Percentiles rank a stretch among this genome's conserved stretches.
phyloP scores from a whole-genome alignment of 176 grass and related monocot species.

The Alloteropsis semialata region DNA sequence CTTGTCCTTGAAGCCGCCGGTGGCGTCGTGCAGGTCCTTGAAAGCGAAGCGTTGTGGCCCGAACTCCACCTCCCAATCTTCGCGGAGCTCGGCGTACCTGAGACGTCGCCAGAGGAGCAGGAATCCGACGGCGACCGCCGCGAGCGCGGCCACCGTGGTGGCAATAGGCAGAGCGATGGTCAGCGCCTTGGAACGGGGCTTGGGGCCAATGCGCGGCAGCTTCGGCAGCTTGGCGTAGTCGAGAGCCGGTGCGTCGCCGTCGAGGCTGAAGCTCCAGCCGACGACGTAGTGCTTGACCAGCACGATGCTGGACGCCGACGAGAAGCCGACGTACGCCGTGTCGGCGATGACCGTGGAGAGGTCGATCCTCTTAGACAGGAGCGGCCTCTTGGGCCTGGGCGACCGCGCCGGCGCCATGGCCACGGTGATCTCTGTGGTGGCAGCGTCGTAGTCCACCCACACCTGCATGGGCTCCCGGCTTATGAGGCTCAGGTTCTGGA shows the following conservation, averaged over 20 bases:
- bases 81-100: slow-evolving; percentile 43
- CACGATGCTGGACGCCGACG: slow-evolving; percentile 51
- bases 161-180: slow-evolving; percentile 20
- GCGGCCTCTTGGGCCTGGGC: slow-evolving; percentile 13
- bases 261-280: slow-evolving; percentile 45
- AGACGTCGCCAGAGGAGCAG: slow-evolving; percentile 8
- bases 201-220: slow-evolving; percentile 42
- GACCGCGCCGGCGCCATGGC: slow-evolving; percentile 26
- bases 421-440: slow-evolving; percentile 1
- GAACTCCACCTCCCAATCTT: slow-evolving; percentile 45
- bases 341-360: slow-evolving; percentile 27
- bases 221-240: slow-evolving; percentile 33
- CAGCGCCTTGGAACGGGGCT: slow-evolving; percentile 26
- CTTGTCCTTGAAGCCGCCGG: slow-evolving; percentile 40
- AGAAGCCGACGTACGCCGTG: slow-evolving; percentile 36
- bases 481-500: slow-evolving; percentile 31
- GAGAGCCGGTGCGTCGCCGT: slow-evolving; percentile 13
- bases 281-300: slow-evolving; percentile 45
- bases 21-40: slow-evolving; percentile 41
- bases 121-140: neutral
- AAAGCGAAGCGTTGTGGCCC: slow-evolving; percentile 37
- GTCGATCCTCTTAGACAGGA: slow-evolving; percentile 4
- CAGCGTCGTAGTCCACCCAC: slow-evolving; percentile 42
- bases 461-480: slow-evolving; percentile 44
- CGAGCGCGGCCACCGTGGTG: slow-evolving; percentile 11